Base-by-base conservation (phyloP, 164 flowering plant species). In the Annona squamosa region DNA sequence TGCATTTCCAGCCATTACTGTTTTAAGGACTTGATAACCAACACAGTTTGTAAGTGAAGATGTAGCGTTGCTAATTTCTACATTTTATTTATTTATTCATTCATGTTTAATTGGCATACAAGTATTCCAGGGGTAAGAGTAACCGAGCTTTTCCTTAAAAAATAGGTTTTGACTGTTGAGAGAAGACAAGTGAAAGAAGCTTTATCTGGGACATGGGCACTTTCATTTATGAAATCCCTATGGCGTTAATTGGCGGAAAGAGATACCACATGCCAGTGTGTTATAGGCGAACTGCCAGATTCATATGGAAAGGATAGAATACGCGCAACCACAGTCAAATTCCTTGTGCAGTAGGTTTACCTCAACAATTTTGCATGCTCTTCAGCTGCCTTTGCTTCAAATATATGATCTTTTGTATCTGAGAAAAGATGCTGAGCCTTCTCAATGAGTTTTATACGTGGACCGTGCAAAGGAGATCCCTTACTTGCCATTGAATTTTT, bases 321-420 rank as follows among this genome's bases (percentile, higher is more conserved):
- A 52, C 13, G 13, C 13, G 13, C 42, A 44, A 42, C 45, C 3
- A 68, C 2, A n/a, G 45, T 19, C 48, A 46, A 46, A 52, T 52
- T 52, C 9, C 37, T 64, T 19, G 37, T 63, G 9, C 47, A 4
- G 19, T 72, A 16, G 7, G 13, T 17, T 77, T 79, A 91, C 99
- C 92, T 85, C 78, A 94, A 79, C 79, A 94, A 82, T 74, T 89
- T 94, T 65, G 97, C 92, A 86, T 94, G 99, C 82, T 94, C 99
- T 79, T 94, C 97, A 71, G 97, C 97, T 67, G 97, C 97, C 81
- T 92, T 94, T 47, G 97, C 83, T 84, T 94, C 99, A 76, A 94
- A 92, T 0, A 73, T 75, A 72, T 92, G 91, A 69, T 92, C 99
- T 79, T 89, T 94, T 41, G 97, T 89, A 71, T 92, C 95, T 62